A percentile compares a stretch with the other conserved stretches of the same genome.
Evolutionary conservation across 495 filamentous ascomycete species (phyloP).

Genomic region (Mytilinidion resinicola): DNA sequence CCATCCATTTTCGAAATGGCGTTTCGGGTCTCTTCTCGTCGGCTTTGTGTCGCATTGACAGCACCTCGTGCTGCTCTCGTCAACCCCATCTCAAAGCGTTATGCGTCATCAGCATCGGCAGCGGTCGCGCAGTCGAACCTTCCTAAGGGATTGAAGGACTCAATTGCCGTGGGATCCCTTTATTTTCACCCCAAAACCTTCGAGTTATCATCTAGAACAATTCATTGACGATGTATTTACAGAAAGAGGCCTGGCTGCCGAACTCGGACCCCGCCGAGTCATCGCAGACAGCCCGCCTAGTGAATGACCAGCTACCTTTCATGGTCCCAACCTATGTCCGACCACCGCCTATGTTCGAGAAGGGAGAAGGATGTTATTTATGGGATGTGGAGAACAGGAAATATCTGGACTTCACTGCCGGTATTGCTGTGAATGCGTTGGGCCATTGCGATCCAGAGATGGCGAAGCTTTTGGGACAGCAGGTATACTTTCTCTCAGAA

Average conservation of each 20-base stretch:
- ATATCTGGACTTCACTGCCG: slow-evolving; percentile 91
- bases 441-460: slow-evolving; percentile 79
- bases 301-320: slow-evolving; percentile 65
- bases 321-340: slow-evolving; percentile 96
- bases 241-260: slow-evolving; percentile 60
- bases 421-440: slow-evolving; percentile 90
- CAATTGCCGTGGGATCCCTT: slow-evolving; percentile 30
- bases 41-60: slow-evolving; percentile 9
- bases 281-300: slow-evolving; percentile 66
- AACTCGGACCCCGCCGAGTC: slow-evolving; percentile 73
- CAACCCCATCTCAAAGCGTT: slow-evolving; percentile 6
- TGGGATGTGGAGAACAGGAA: slow-evolving; percentile 84
- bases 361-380: slow-evolving; percentile 76
- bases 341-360: slow-evolving; percentile 82
- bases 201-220: not conserved
- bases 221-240: slow-evolving; percentile 4
- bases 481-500: slow-evolving; percentile 45
- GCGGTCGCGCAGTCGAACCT: slow-evolving; percentile 34
- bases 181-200: not conserved
- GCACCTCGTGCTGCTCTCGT: not conserved
- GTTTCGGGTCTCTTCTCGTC: slow-evolving; percentile 23
- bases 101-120: slow-evolving; percentile 32
- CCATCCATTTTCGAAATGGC: slow-evolving; percentile 18
- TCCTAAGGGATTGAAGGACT: slow-evolving; percentile 29
- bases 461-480: slow-evolving; percentile 61